Conservation (phyloP, 2,329 filamentous ascomycete species). For the Albifimbria verrucaria region DNA sequence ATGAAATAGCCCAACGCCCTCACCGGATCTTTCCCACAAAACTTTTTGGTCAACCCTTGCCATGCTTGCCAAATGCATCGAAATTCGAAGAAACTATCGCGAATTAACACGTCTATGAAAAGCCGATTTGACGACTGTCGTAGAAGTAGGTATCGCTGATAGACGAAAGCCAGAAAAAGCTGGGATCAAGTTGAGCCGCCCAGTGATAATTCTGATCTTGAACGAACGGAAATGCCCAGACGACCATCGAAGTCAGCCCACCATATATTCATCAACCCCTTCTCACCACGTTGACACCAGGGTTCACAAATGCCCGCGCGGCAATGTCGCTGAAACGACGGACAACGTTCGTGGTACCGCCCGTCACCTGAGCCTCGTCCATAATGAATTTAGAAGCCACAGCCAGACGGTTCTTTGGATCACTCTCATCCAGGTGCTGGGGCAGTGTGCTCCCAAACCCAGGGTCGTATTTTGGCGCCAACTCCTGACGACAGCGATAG, state of each 20-base stretch:
- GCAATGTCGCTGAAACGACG: constrained; percentile 68
- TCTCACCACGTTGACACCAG: constrained; percentile 45
- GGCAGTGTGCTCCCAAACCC: constrained; percentile 55
- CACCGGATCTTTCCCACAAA: constrained; percentile 14
- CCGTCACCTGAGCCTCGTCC: constrained; percentile 57
- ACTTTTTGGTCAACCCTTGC: constrained; percentile 25
- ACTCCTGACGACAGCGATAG: constrained; percentile 73
- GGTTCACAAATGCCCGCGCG: constrained; percentile 54
- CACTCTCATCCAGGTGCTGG: constrained; percentile 62
- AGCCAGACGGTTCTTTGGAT: constrained; percentile 62
- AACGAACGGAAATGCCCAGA: too few relatives aligned
- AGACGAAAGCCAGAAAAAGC: too few relatives aligned
- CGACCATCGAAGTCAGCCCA: too few relatives aligned
- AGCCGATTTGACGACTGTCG: too few relatives aligned
- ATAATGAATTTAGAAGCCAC: constrained; percentile 69
- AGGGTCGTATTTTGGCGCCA: constrained; percentile 62
- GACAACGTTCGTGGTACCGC: constrained; percentile 72
- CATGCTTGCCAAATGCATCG: constrained; percentile 24
- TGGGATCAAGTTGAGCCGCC: too few relatives aligned
- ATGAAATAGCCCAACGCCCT: constrained; percentile 19
- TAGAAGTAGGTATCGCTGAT: too few relatives aligned
- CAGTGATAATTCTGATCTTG: too few relatives aligned
- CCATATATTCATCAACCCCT: constrained; percentile 15
- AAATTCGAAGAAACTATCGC: constrained; percentile 7
- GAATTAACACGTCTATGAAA: too few relatives aligned